These are phyloP conservation scores for Cladosporium sp. DNA, from an alignment of 2,329 filamentous ascomycete genomes.

Conservation along the genomic window DNA sequence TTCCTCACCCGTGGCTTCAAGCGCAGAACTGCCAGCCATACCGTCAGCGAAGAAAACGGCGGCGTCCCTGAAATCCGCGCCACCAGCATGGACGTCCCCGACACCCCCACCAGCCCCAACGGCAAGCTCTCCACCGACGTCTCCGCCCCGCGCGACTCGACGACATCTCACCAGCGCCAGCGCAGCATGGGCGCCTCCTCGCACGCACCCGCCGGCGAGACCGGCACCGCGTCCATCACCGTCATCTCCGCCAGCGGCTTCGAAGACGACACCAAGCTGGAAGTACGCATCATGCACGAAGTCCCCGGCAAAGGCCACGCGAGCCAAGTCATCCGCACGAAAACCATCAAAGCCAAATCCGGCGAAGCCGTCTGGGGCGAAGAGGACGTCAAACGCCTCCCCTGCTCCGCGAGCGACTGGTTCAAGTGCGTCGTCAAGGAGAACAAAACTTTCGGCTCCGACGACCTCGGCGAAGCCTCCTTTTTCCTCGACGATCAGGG, in stretches of 20 bases:
- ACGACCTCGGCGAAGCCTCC: constrained; percentile 79
- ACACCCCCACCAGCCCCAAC: constrained; percentile 20
- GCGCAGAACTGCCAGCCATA: constrained; percentile 59
- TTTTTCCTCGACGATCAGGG: constrained; percentile 87
- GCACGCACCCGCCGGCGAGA: constrained; percentile 42
- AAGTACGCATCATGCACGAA: constrained; percentile 32
- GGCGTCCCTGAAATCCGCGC: constrained; percentile 22
- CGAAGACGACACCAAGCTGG: constrained; percentile 40
- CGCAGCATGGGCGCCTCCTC: constrained; percentile 39
- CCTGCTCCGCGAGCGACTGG: constrained; percentile 74
- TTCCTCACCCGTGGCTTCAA: constrained; percentile 86
- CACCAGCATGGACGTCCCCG: constrained; percentile 25
- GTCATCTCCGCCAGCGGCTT: constrained; percentile 76
- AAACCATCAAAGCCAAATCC: constrained; percentile 71
- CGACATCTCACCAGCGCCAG: constrained; percentile 38
- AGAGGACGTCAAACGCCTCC: constrained; percentile 61
- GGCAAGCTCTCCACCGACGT: constrained; percentile 22
- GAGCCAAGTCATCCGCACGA: constrained; percentile 88
- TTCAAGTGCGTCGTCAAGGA: constrained; percentile 86
- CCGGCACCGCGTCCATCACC: constrained; percentile 75
- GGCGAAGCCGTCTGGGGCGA: constrained; percentile 61
- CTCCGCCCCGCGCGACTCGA: constrained; percentile 15
- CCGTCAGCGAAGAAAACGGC: constrained; percentile 27
- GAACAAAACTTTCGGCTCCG: constrained; percentile 77
- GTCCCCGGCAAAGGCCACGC: constrained; percentile 52